Evolutionary conservation across 2,329 filamentous ascomycete genomes (phyloP).

Genomic region (Tolypocladium amazonense): DNA sequence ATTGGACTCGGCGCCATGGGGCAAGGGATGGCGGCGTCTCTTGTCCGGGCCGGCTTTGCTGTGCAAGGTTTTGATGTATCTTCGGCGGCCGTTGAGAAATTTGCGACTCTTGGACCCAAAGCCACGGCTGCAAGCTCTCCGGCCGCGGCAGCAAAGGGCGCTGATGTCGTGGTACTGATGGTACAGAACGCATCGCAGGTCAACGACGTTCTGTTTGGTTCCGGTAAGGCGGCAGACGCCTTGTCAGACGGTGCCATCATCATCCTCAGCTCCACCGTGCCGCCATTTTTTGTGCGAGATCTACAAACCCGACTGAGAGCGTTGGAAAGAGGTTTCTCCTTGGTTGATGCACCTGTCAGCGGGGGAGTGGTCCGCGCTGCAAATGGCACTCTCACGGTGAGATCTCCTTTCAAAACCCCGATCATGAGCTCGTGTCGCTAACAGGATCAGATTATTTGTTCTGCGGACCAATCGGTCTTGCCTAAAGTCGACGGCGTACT

Average conservation of each 20-base stretch:
- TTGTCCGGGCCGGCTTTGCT: slow-evolving; percentile 18
- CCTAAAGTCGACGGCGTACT: slow-evolving; percentile 14
- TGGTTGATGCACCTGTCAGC: slow-evolving; percentile 26
- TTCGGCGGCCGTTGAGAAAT: slow-evolving; percentile 16
- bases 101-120: slow-evolving; percentile 13
- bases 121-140: slow-evolving; percentile 14
- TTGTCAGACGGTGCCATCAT: slow-evolving; percentile 17
- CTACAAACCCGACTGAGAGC: slow-evolving; percentile 10
- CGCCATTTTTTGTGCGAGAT: slow-evolving; percentile 16
- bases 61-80: slow-evolving; percentile 24
- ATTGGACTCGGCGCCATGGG: slow-evolving; percentile 28
- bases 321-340: slow-evolving; percentile 13
- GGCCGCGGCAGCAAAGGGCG: slow-evolving; percentile 14
- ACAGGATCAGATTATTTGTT: slow-evolving; percentile 19
- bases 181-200: slow-evolving; percentile 23
- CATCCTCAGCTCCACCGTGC: slow-evolving; percentile 24
- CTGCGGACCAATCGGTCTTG: slow-evolving; percentile 13
- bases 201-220: slow-evolving; percentile 19
- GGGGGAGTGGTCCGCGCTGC: slow-evolving; percentile 25
- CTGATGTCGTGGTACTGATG: slow-evolving; percentile 23
- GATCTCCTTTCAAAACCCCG: background rate
- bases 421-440: background rate
- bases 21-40: slow-evolving; percentile 23
- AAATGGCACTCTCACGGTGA: slow-evolving; percentile 22
- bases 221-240: slow-evolving; percentile 14